Evolutionary conservation across 768 basidiomycete species (phyloP).

Genomic region (Kwoniella mangroviensis): DNA sequence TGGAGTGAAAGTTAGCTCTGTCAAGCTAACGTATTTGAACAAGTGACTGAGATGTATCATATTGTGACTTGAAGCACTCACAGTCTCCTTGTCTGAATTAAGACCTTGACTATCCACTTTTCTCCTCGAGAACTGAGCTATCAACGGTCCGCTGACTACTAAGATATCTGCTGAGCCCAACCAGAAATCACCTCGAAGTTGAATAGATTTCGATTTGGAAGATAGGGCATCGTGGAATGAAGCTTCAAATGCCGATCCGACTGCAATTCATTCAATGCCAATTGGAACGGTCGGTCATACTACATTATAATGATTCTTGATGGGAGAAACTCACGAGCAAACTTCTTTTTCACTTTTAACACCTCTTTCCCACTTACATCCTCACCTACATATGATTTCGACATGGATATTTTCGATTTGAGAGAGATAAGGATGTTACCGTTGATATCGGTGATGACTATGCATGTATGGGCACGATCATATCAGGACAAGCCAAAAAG

Average conservation of each 20-base stretch:
- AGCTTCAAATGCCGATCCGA: constrained; percentile 52
- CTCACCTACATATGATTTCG: constrained; percentile 37
- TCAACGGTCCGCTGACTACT: constrained; percentile 32
- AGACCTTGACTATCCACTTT: constrained; percentile 44
- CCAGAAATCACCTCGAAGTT: constrained; percentile 50
- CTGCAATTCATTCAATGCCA: constrained; percentile 4
- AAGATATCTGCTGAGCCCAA: constrained; percentile 49
- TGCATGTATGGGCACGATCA: too few relatives aligned
- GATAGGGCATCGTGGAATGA: constrained; percentile 47
- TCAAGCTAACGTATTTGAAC: too few relatives aligned
- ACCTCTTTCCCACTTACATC: constrained; percentile 37
- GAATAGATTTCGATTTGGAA: constrained; percentile 34
- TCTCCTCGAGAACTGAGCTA: constrained; percentile 52
- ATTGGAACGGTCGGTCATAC: background rate
- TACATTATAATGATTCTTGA: background rate
- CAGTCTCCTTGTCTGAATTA: constrained; percentile 43
- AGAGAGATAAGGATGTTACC: constrained; percentile 53
- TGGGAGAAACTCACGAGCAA: constrained; percentile 30
- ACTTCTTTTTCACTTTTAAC: constrained; percentile 40
- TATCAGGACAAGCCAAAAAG: too few relatives aligned
- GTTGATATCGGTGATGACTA: constrained; percentile 31
- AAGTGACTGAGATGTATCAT: too few relatives aligned
- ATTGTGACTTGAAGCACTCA: constrained; percentile 15
- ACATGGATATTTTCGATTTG: constrained; percentile 46
- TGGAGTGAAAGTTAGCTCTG: too few relatives aligned